Evolutionary conservation across 768 basidiomycete genomes (phyloP).

Genomic region (Boletus vermiculosoides): DNA sequence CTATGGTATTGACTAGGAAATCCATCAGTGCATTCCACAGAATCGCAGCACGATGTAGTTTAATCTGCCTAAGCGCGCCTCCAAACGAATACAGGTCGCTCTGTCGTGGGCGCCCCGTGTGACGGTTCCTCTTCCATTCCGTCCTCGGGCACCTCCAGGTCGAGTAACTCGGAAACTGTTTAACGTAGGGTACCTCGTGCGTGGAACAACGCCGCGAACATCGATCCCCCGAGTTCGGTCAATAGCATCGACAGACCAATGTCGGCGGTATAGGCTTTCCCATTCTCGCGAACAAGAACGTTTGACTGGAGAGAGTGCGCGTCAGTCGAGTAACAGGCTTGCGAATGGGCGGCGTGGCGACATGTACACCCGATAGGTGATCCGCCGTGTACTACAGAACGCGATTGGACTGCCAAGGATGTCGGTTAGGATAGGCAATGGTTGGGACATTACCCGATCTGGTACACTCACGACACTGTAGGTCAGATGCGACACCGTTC

Average conservation of each 20-base stretch:
- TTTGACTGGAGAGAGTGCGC: slow-evolving; percentile 36
- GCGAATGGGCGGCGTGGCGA: neutral
- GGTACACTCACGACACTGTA: too few species aligned
- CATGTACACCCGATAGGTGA: slow-evolving; percentile 20
- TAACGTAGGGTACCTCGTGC: slow-evolving; percentile 15
- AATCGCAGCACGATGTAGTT: neutral
- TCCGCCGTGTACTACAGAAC: slow-evolving; percentile 19
- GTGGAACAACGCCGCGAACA: slow-evolving; percentile 20
- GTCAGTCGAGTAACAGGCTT: neutral
- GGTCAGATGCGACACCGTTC: slow-evolving; percentile 3
- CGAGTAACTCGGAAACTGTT: neutral
- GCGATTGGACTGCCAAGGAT: slow-evolving; percentile 11
- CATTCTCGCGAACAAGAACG: slow-evolving; percentile 38
- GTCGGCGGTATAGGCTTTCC: slow-evolving; percentile 33
- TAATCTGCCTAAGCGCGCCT: neutral
- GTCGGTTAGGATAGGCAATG: neutral
- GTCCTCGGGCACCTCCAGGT: neutral
- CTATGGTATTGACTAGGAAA: neutral
- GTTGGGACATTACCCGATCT: too few species aligned
- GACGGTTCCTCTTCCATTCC: neutral
- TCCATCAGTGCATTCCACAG: neutral
- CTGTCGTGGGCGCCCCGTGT: neutral
- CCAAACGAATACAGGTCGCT: slow-evolving; percentile 15
- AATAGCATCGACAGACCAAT: too few species aligned
- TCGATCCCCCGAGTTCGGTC: neutral